Conservation (phyloP, 2,329 filamentous ascomycete species). For the Apiospora hydei region DNA sequence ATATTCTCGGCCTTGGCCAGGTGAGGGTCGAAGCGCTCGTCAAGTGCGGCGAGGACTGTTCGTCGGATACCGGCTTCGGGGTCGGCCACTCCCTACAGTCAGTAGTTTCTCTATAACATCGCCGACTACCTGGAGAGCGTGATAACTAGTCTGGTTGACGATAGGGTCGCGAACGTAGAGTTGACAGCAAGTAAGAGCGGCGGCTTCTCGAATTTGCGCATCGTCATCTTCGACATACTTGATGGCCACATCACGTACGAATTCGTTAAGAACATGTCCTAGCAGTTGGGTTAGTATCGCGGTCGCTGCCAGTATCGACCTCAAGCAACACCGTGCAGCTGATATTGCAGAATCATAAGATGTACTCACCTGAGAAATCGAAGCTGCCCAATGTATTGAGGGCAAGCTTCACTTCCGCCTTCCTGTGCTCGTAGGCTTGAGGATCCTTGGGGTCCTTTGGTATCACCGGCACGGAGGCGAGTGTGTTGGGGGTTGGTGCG, state of each 20-base stretch:
- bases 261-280: conserved; percentile 94
- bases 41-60: conserved; percentile 87
- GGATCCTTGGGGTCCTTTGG: conserved; percentile 88
- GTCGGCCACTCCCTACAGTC: conserved; percentile 93
- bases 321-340: background rate
- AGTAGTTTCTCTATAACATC: conserved; percentile 97
- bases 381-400: conserved; percentile 97
- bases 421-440: conserved; percentile 78
- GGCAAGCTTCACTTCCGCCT: conserved; percentile 89
- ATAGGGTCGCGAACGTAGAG: conserved; percentile 97
- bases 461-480: conserved; percentile 81
- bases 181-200: conserved; percentile 96
- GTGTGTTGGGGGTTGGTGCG: conserved; percentile 83
- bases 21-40: conserved; percentile 93
- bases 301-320: background rate
- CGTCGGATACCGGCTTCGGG: conserved; percentile 86
- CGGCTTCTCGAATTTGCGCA: conserved; percentile 89
- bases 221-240: conserved; percentile 98
- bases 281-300: background rate
- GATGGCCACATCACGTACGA: conserved; percentile 96
- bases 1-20: conserved; percentile 98
- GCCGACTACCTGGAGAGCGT: conserved; percentile 95
- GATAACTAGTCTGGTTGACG: conserved; percentile 95
- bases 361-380: conserved; percentile 74
- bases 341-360: conserved; percentile 4